phyloP scores from a whole-genome alignment of 2,329 filamentous ascomycete genomes.

The Aspergillus oerlinghausenensis region DNA sequence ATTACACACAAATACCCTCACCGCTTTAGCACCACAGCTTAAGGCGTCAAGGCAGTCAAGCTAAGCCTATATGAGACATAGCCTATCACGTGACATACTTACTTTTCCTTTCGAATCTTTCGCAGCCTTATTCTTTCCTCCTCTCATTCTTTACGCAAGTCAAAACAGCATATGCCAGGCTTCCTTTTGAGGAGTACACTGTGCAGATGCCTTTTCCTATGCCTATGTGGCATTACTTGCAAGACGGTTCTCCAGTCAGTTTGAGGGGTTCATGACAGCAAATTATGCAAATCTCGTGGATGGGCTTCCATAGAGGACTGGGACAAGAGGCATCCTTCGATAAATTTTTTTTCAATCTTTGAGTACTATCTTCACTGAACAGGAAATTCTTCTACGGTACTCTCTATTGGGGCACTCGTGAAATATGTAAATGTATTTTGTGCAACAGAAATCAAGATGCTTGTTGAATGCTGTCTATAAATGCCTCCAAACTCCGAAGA shows the following conservation, averaged over 20 bases:
- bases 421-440: neutral
- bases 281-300: constrained; percentile 24
- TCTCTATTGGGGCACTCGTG: neutral
- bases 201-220: constrained; percentile 27
- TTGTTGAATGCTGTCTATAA: neutral
- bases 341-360: neutral
- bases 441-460: neutral
- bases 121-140: constrained; percentile 9
- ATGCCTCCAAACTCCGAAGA: constrained; percentile 4
- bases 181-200: neutral
- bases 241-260: constrained; percentile 41
- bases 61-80: neutral
- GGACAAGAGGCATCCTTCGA: constrained; percentile 26
- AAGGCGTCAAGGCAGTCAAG: constrained; percentile 6
- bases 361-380: neutral
- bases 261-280: constrained; percentile 43
- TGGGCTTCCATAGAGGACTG: constrained; percentile 46
- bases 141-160: constrained; percentile 27
- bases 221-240: constrained; percentile 29
- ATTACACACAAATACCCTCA: neutral
- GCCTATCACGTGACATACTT: constrained; percentile 9
- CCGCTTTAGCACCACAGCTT: neutral
- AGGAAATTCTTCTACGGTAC: neutral
- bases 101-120: constrained; percentile 17
- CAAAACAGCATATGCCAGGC: constrained; percentile 25